Base-by-base conservation (phyloP, 2,329 filamentous ascomycete genomes). In the Claviceps paspali region DNA sequence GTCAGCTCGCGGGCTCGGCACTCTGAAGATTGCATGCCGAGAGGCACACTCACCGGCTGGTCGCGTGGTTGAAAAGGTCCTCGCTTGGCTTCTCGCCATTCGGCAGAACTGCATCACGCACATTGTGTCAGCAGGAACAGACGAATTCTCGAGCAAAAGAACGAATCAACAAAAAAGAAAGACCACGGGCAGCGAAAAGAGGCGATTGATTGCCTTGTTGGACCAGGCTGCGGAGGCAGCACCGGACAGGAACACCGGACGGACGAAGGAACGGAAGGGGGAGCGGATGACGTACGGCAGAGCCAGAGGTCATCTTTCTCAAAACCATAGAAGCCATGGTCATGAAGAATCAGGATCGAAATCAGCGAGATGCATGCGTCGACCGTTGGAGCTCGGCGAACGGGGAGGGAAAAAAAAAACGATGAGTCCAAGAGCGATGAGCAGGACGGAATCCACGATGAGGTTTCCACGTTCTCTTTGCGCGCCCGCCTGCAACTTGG, bases 11-110 rank as follows among this genome's bases (percentile, higher is more conserved):
- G 30, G 36, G 4, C n/a, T 22, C 23, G 22, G 18, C 19, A 29
- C 19, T 15, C 19, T 32, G 29, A 22, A 15, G 14, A 23, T 6
- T 14, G 7, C 7, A 14, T 14, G 3, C 21, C 6, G 6, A 2
- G 14, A 4, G 11, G 9, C n/a, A 8, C 29, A 38, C 76, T 54
- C 75, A 84, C 81, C 79, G 52, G 76, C 80, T 48, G 83, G 76
- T 54, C 79, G 76, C 45, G 88, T 88, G 45, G 83, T 85, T 44
- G 88, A 93, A 65, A 98, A 96, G 43, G 77, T 68, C 63, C 87
- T 75, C 54, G 71, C 68, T 54, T 82, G 75, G 52, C 67, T 68
- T 60, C 70, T 73, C 50, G 76, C 60, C 49, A 67, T 62, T 53
- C 71, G 70, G 47, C 75, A 71, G 56, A 82, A 71, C 79, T 84